Conservation (phyloP, 2,329 filamentous ascomycete species). For the Penicillium frequentans region DNA sequence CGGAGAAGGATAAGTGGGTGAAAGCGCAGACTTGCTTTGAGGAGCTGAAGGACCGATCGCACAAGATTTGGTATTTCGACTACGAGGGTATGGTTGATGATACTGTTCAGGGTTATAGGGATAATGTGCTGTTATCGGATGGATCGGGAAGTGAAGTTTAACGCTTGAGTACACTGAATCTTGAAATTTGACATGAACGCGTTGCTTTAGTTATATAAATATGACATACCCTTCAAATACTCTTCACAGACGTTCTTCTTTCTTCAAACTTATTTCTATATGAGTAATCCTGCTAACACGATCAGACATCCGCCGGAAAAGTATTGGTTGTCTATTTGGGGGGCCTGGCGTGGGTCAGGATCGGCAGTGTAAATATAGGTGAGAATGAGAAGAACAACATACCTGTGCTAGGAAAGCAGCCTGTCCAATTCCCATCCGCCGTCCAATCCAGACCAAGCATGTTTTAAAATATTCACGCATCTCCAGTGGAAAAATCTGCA, state of each 20-base stretch:
- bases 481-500: not conserved
- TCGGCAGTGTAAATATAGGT: not conserved
- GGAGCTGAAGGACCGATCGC: conserved; percentile 2
- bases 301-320: not conserved
- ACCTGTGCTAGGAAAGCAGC: not conserved
- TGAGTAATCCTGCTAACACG: not conserved
- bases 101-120: not conserved
- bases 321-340: not conserved
- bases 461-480: not conserved
- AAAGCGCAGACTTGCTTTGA: conserved; percentile 3
- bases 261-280: not conserved
- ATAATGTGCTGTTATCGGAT: not conserved
- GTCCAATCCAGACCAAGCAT: not conserved
- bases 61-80: conserved; percentile 8
- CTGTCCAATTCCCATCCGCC: not conserved
- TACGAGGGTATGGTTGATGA: not conserved
- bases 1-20: not conserved
- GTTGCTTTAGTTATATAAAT: not conserved
- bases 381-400: not conserved
- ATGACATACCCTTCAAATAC: not conserved
- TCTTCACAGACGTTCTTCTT: not conserved
- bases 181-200: not conserved
- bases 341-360: not conserved
- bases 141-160: not conserved
- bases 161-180: not conserved